phyloP scores from a whole-genome alignment of 2,329 filamentous ascomycete species.

The Alternaria incomplexa region DNA sequence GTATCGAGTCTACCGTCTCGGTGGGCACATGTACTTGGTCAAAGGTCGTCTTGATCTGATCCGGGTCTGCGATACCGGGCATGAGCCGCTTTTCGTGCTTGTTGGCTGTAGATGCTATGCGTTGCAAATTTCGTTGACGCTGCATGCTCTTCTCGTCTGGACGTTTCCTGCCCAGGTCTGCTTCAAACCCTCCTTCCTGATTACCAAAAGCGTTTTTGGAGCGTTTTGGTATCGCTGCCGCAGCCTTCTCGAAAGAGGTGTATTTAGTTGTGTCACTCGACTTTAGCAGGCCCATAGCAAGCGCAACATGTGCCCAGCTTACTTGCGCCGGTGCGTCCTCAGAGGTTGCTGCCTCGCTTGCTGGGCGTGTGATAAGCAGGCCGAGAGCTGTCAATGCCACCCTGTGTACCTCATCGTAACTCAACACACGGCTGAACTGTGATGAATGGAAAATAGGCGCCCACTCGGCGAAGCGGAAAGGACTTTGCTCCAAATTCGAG shows the following conservation, averaged over 20 bases:
- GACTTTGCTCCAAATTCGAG: constrained; percentile 29
- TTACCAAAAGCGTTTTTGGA: constrained; percentile 8
- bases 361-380: constrained; percentile 31
- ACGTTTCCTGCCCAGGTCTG: constrained; percentile 11
- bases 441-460: constrained; percentile 33
- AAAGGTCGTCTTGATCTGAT: constrained; percentile 86
- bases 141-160: constrained; percentile 24
- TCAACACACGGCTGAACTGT: constrained; percentile 58
- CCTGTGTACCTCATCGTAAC: constrained; percentile 67
- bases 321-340: constrained; percentile 29
- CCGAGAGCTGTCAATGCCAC: constrained; percentile 62
- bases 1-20: constrained; percentile 85
- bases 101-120: constrained; percentile 53
- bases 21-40: constrained; percentile 80
- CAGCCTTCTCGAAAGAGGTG: constrained; percentile 35
- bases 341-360: not conserved
- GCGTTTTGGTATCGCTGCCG: constrained; percentile 8
- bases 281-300: constrained; percentile 52
- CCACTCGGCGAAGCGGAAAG: constrained; percentile 24
- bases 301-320: constrained; percentile 49
- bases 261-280: constrained; percentile 58
- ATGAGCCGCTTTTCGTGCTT: constrained; percentile 84
- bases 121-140: constrained; percentile 61
- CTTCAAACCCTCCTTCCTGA: constrained; percentile 1
- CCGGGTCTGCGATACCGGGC: constrained; percentile 79